These are phyloP conservation scores for Pyrenophora seminiperda DNA, from an alignment of 2,329 filamentous ascomycete species.

Conservation along the genomic window DNA sequence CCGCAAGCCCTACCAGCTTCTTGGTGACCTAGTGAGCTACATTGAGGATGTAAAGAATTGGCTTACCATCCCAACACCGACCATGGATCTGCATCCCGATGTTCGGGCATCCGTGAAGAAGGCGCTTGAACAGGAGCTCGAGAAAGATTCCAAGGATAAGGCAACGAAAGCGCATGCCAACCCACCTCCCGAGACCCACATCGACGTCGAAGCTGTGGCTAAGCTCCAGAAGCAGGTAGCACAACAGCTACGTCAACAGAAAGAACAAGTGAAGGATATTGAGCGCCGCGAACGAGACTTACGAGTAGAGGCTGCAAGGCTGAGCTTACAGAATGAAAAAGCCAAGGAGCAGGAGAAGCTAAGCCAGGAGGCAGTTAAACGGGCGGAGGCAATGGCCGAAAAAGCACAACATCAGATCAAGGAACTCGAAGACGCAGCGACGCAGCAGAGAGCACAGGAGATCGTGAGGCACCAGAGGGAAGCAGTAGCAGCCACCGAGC, in stretches of 20 bases:
- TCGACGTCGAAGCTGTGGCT: neutral
- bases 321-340: neutral
- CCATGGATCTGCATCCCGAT: neutral
- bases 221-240: neutral
- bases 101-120: neutral
- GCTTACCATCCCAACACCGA: neutral
- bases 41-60: conserved; percentile 10
- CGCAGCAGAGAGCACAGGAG: neutral
- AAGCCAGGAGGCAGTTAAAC: neutral
- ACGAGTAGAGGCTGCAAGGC: neutral
- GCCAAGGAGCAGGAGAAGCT: neutral
- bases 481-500: neutral
- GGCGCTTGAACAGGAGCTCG: neutral
- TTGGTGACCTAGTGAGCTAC: neutral
- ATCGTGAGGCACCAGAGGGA: neutral
- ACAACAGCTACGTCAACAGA: neutral
- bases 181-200: neutral
- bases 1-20: neutral
- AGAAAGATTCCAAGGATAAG: neutral
- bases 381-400: neutral
- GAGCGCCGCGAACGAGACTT: neutral
- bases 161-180: neutral
- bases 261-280: neutral
- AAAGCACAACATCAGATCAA: neutral
- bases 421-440: neutral